Percentiles rank a stretch among this genome's conserved stretches.
phyloP scores from a whole-genome alignment of 176 grass and related monocot genomes.

The Thinopyrum elongatum region DNA sequence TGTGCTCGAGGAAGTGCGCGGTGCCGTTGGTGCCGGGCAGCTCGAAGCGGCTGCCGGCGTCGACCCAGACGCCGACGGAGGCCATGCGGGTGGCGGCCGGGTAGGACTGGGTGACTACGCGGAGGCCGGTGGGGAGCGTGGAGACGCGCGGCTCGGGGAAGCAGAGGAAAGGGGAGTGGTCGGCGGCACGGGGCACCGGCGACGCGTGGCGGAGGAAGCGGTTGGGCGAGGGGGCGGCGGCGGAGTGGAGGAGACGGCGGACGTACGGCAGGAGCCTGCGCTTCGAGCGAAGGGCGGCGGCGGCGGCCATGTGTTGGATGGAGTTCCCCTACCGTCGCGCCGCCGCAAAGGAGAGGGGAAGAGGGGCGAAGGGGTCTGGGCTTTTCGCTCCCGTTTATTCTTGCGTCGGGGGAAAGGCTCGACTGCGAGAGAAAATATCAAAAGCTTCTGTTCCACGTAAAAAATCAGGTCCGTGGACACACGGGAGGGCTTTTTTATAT shows the following conservation, averaged over 20 bases:
- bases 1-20: conserved; percentile 98
- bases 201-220: conserved; percentile 80
- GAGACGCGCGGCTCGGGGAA: conserved; percentile 63
- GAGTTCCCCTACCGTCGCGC: conserved; percentile 30
- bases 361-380: neutral
- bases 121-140: conserved; percentile 73
- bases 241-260: conserved; percentile 43
- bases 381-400: conserved; percentile 24
- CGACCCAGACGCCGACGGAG: conserved; percentile 90
- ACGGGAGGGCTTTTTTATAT: neutral
- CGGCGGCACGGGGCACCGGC: conserved; percentile 42
- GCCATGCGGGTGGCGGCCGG: conserved; percentile 66
- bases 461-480: neutral
- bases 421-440: conserved; percentile 19
- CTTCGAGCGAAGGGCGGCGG: conserved; percentile 34
- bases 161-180: conserved; percentile 69
- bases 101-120: conserved; percentile 72
- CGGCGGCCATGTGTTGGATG: conserved; percentile 39
- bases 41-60: conserved; percentile 93
- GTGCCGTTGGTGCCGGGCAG: conserved; percentile 87
- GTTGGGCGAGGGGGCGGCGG: conserved; percentile 30
- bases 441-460: neutral
- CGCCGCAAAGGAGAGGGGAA: conserved; percentile 27
- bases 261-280: conserved; percentile 31
- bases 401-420: conserved; percentile 24